Evolutionary conservation across 768 basidiomycete species (phyloP).

Genomic region (Pisolithus orientalis): DNA sequence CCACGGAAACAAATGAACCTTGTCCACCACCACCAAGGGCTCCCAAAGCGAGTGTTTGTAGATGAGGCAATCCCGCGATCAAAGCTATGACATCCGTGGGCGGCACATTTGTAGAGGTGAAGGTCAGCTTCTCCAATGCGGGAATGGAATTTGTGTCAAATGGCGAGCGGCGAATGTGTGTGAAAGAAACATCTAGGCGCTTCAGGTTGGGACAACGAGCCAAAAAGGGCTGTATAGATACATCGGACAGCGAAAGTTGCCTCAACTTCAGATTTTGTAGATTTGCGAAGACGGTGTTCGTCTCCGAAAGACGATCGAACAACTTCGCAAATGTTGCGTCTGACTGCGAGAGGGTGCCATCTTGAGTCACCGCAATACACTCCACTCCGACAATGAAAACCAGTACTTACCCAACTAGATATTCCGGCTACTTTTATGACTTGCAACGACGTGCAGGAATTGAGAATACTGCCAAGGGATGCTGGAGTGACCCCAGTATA

Average conservation of each 20-base stretch:
- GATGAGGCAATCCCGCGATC: slow-evolving; percentile 31
- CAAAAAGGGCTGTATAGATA: slow-evolving; percentile 37
- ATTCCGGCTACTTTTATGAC: slow-evolving; percentile 61
- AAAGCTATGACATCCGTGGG: slow-evolving; percentile 35
- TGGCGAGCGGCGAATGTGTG: slow-evolving; percentile 38
- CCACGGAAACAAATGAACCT: slow-evolving; percentile 37
- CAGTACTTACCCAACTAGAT: slow-evolving; percentile 46
- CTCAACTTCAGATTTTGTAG: slow-evolving; percentile 56
- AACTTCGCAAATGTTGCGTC: slow-evolving; percentile 49
- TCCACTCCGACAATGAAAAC: background rate
- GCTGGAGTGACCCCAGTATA: slow-evolving; percentile 50
- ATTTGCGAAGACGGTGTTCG: slow-evolving; percentile 28
- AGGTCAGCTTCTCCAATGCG: slow-evolving; percentile 52
- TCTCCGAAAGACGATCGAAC: slow-evolving; percentile 16
- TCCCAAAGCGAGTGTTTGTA: slow-evolving; percentile 50
- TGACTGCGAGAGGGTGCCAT: slow-evolving; percentile 35
- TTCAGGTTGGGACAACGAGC: slow-evolving; percentile 42
- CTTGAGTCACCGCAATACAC: background rate
- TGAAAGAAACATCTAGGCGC: slow-evolving; percentile 64
- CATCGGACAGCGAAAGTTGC: slow-evolving; percentile 46
- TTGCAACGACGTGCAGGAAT: slow-evolving; percentile 36
- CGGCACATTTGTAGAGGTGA: slow-evolving; percentile 49
- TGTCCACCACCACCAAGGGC: slow-evolving; percentile 49
- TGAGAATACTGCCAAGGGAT: slow-evolving; percentile 38
- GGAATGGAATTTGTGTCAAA: background rate